phyloP scores from a whole-genome alignment of 805 yeast genomes.

The Blastobotrys peoriensis region DNA sequence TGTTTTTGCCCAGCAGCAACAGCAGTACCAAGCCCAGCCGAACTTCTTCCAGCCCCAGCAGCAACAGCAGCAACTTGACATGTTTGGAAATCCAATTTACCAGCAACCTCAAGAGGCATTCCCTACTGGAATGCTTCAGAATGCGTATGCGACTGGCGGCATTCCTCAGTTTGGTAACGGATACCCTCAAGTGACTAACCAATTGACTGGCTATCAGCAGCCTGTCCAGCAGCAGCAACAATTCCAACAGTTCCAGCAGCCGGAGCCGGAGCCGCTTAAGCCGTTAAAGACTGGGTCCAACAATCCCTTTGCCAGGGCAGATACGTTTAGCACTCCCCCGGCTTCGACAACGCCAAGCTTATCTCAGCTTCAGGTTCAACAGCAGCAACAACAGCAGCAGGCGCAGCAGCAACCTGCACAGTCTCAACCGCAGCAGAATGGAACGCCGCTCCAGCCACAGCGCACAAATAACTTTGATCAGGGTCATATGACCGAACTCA shows the following conservation, averaged over 20 bases:
- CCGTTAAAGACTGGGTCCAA: slow-evolving; percentile 68
- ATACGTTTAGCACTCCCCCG: slow-evolving; percentile 9
- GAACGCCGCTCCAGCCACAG: slow-evolving; percentile 21
- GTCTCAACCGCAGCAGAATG: slow-evolving; percentile 18
- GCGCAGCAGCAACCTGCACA: slow-evolving; percentile 23
- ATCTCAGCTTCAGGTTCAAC: slow-evolving; percentile 18
- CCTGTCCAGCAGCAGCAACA: slow-evolving; percentile 17
- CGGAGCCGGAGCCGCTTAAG: slow-evolving; percentile 35
- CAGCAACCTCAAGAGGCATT: slow-evolving; percentile 39
- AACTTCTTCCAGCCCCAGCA: slow-evolving; percentile 26
- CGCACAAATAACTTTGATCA: slow-evolving; percentile 44
- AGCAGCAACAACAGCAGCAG: slow-evolving; percentile 25
- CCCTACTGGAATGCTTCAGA: slow-evolving; percentile 49
- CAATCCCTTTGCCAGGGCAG: slow-evolving; percentile 61
- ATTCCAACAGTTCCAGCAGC: slow-evolving; percentile 32
- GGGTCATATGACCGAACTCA: slow-evolving; percentile 57
- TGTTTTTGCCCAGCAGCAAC: slow-evolving; percentile 8
- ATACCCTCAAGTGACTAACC: slow-evolving; percentile 3
- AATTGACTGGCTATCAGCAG: slow-evolving; percentile 20
- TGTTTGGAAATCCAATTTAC: slow-evolving; percentile 56
- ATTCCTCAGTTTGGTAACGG: slow-evolving; percentile 11
- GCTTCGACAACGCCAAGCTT: slow-evolving; percentile 19
- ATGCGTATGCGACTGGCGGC: slow-evolving; percentile 34
- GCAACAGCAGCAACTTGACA: slow-evolving; percentile 42
- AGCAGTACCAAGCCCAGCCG: slow-evolving; percentile 28